These are phyloP conservation scores for Fusarium phyllophilum DNA, from an alignment of 2,329 filamentous ascomycete genomes.

Conservation along the genomic window DNA sequence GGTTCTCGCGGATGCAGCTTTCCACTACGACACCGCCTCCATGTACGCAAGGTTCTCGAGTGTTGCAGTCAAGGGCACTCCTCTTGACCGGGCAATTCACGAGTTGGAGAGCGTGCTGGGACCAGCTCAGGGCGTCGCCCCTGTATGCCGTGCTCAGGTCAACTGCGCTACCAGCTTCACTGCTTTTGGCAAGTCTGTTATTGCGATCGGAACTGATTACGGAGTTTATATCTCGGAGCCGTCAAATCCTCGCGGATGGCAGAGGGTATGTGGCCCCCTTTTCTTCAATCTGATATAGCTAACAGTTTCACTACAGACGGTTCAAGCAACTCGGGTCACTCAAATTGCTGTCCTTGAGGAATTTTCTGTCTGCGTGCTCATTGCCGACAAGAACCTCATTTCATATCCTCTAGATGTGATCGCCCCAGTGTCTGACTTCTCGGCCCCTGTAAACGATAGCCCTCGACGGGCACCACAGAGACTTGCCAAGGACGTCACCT, in stretches of 20 bases:
- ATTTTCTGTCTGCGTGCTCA: conserved; percentile 90
- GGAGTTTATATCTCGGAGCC: conserved; percentile 92
- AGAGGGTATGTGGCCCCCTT: conserved; percentile 70
- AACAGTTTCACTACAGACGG: conserved; percentile 65
- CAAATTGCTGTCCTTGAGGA: conserved; percentile 96
- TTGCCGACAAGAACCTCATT: conserved; percentile 90
- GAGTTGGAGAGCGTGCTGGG: conserved; percentile 87
- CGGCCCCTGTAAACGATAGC: conserved; percentile 74
- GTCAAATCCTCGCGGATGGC: conserved; percentile 91
- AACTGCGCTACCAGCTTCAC: conserved; percentile 94
- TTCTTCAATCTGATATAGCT: conserved; percentile 10
- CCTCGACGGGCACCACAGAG: conserved; percentile 89
- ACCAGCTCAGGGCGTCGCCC: conserved; percentile 73
- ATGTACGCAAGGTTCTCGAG: conserved; percentile 68
- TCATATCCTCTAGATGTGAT: conserved; percentile 94
- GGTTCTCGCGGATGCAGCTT: conserved; percentile 92
- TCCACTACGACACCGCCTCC: conserved; percentile 77
- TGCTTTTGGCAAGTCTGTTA: conserved; percentile 83
- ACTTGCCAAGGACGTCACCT: conserved; percentile 91
- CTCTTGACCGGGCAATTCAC: conserved; percentile 87
- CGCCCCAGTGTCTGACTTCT: conserved; percentile 69
- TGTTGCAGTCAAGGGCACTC: conserved; percentile 88
- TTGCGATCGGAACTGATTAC: conserved; percentile 94
- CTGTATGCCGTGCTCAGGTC: conserved; percentile 85
- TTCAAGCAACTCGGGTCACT: conserved; percentile 80